A percentile compares a stretch with the other conserved stretches of the same genome.
These are phyloP conservation scores for Lumnitzera littorea DNA, from an alignment of 345 rosid species.

Conservation along the genomic window DNA sequence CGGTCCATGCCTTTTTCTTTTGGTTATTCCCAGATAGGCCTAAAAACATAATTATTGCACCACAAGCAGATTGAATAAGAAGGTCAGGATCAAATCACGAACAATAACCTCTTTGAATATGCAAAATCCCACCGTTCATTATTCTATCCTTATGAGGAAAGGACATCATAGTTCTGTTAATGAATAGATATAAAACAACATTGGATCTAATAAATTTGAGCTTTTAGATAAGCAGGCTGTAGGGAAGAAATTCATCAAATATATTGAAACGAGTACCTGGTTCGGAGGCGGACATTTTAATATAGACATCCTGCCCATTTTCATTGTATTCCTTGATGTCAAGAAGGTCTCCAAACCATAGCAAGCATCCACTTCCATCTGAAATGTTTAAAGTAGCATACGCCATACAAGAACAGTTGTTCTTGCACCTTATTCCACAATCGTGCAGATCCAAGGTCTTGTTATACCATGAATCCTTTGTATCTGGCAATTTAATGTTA, in stretches of 20 bases:
- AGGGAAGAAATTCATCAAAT: too few species aligned
- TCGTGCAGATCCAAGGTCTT: slow-evolving; percentile 20
- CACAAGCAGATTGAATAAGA: too few species aligned
- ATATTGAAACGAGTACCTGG: too few species aligned
- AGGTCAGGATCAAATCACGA: too few species aligned
- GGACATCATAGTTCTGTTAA: too few species aligned
- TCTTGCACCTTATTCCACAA: slow-evolving; percentile 24
- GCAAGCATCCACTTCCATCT: slow-evolving; percentile 23
- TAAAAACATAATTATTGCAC: too few species aligned
- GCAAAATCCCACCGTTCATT: not conserved
- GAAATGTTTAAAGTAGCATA: slow-evolving; percentile 27
- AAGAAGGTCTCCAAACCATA: slow-evolving; percentile 5
- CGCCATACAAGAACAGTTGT: slow-evolving; percentile 51
- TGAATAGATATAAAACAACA: too few species aligned
- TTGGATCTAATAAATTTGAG: too few species aligned
- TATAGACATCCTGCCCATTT: slow-evolving; percentile 15
- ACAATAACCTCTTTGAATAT: not conserved
- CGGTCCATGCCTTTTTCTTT: too few species aligned
- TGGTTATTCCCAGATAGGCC: too few species aligned
- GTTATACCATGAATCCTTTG: slow-evolving; percentile 17
- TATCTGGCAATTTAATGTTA: slow-evolving; percentile 41
- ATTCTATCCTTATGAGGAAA: slow-evolving; percentile 4
- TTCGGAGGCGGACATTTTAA: slow-evolving; percentile 8
- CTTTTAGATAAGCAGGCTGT: too few species aligned
- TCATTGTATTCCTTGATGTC: slow-evolving; percentile 11